Base-by-base conservation (phyloP, 495 filamentous ascomycete genomes). In the Usnea hakonensis region DNA sequence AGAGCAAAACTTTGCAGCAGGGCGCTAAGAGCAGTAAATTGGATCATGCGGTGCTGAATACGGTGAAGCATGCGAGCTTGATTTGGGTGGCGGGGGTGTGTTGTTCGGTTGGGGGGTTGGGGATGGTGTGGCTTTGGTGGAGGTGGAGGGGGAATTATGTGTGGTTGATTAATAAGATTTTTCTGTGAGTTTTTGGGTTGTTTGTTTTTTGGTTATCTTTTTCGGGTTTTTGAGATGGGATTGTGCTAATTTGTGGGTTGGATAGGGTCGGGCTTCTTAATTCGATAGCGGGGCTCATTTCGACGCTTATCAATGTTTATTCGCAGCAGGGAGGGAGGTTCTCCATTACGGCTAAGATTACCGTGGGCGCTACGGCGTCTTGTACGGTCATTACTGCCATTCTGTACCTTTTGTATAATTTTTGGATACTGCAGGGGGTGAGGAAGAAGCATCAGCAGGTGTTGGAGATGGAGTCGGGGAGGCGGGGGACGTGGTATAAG, bases 251-350 rank as follows among this genome's bases (percentile, higher is more conserved):
- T 28, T 13, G 19, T 11, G 36, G n/a, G 5, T 13, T 5, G 26
- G 7, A 28, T 58, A 74, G 72, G 50, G 71, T 68, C 28, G 68
- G 64, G 19, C 57, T 69, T 23, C 63, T 82, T 57, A 80, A 81
- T 67, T 70, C 71, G 16, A 32, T 78, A 5, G 79, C 75, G n/a
- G 80, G 81, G 0, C 57, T 82, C 10, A 64, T 82, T 11, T 71
- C 72, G 17, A 80, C 80, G n/a, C 57, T 83, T 11, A 69, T 76
- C 17, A 77, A 72, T 67, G 73, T 84, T 11, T 83, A 83, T 62
- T 67, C 73, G 23, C 72, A 77, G 40, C 75, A 79, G 48, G 55
- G 68, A 1, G 77, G 81, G 6, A 60, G 70, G 16, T 81, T 75
- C 77, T 73, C 72, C 33, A 68, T 77, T 13, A 80, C 76, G 56